Percentiles rank a stretch among this genome's conserved stretches.
Conservation (phyloP, 2,329 filamentous ascomycete genomes). For the Arthrinium phaeospermum region DNA sequence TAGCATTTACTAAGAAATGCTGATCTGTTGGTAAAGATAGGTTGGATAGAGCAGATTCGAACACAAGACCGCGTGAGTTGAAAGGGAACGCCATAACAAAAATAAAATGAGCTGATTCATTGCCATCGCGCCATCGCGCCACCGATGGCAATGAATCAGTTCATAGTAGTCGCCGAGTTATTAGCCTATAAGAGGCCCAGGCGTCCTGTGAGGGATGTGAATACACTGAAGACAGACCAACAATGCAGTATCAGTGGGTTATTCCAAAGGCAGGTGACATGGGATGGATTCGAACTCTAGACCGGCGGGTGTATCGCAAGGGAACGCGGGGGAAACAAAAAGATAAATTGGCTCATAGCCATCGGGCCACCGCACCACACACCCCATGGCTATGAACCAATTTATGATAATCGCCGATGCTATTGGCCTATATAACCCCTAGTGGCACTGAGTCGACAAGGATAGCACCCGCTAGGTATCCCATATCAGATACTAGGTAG, state of each 20-base stretch:
- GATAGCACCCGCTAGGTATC: too few species aligned
- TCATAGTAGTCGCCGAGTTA: background rate
- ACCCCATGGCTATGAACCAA: background rate
- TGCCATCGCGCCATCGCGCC: background rate
- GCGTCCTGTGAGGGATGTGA: too few species aligned
- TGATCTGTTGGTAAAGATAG: background rate
- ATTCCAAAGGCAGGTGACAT: background rate
- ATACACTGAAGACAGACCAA: too few species aligned
- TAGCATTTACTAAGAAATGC: background rate
- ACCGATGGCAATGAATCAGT: background rate
- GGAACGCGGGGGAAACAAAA: background rate
- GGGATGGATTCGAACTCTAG: background rate
- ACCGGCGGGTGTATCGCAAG: background rate
- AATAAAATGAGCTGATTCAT: background rate
- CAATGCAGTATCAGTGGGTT: too few species aligned
- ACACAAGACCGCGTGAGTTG: background rate
- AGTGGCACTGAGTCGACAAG: background rate
- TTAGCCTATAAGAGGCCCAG: background rate
- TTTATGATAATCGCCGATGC: background rate
- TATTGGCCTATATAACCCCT: background rate
- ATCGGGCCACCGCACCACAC: background rate
- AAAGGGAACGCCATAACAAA: background rate
- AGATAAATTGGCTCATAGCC: background rate
- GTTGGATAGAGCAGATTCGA: background rate
- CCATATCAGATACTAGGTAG: background rate